Evolutionary conservation across 2,329 filamentous ascomycete species (phyloP).

Genomic region (Bisporella sp.): DNA sequence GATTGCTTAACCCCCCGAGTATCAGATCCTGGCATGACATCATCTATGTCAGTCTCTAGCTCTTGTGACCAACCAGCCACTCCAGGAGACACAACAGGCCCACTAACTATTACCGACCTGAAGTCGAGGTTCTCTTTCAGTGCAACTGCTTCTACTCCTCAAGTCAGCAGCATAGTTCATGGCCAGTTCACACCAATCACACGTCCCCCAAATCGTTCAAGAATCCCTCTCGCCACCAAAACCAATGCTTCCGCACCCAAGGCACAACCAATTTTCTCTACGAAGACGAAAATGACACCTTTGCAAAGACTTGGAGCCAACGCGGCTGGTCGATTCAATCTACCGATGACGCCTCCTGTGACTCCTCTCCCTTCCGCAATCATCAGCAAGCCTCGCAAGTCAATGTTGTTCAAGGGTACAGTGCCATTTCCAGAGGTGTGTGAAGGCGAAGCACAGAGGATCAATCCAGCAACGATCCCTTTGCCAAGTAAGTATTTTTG

Average conservation of each 20-base stretch:
- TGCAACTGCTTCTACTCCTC: constrained; percentile 7
- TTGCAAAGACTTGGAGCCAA: constrained; percentile 25
- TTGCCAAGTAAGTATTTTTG: constrained; percentile 18
- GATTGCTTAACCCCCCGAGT: constrained; percentile 11
- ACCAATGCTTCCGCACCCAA: background rate
- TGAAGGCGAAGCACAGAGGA: background rate
- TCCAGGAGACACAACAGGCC: constrained; percentile 6
- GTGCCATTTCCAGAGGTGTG: constrained; percentile 22
- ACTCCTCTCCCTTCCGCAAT: constrained; percentile 11
- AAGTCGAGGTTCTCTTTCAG: constrained; percentile 18
- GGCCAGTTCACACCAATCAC: constrained; percentile 15
- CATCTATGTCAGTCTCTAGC: constrained; percentile 14
- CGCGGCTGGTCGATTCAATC: constrained; percentile 16
- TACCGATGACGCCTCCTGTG: constrained; percentile 21
- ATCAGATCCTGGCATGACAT: constrained; percentile 16
- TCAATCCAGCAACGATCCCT: constrained; percentile 31
- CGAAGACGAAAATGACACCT: constrained; percentile 19
- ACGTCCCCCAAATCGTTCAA: constrained; percentile 13
- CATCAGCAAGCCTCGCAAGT: constrained; percentile 6
- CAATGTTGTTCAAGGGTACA: constrained; percentile 13
- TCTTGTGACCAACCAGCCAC: constrained; percentile 18
- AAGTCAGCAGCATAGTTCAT: constrained; percentile 3
- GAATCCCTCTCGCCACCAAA: constrained; percentile 24
- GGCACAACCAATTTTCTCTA: background rate
- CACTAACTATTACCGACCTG: constrained; percentile 5